Conservation (phyloP, 768 basidiomycete species). For the Lactarius evosmus region DNA sequence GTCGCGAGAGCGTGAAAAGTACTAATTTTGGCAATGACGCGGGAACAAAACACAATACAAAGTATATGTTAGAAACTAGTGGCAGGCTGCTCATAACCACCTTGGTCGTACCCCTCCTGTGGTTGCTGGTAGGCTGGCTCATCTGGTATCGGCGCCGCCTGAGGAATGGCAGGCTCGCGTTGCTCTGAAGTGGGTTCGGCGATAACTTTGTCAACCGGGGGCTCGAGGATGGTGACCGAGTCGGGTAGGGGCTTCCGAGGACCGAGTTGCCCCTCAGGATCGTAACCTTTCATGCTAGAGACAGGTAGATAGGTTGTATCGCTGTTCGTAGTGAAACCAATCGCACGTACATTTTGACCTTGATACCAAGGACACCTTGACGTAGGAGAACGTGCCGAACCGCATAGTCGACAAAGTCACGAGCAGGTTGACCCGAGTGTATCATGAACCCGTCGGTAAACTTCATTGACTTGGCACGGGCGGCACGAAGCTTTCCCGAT, state of each 20-base stretch:
- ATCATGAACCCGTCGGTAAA: conserved; percentile 99
- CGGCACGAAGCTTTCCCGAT: conserved; percentile 98
- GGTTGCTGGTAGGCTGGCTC: conserved; percentile 34
- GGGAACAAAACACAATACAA: conserved; percentile 14
- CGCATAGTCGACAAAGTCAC: conserved; percentile 96
- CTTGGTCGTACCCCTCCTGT: conserved; percentile 41
- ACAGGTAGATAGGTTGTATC: conserved; percentile 23
- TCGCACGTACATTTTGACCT: conserved; percentile 89
- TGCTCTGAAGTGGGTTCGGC: conserved; percentile 89
- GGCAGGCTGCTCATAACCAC: conserved; percentile 20
- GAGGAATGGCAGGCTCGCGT: conserved; percentile 57
- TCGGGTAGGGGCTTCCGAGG: conserved; percentile 95
- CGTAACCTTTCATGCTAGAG: conserved; percentile 90
- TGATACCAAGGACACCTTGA: conserved; percentile 99
- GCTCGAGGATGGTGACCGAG: conserved; percentile 85
- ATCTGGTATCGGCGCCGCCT: conserved; percentile 52
- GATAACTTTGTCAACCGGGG: conserved; percentile 86
- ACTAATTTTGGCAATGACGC: neutral
- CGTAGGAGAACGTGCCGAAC: conserved; percentile 97
- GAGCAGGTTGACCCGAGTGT: conserved; percentile 95
- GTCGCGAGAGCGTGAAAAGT: neutral
- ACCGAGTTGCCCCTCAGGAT: conserved; percentile 86
- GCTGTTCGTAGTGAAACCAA: neutral
- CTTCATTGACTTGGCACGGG: conserved; percentile 99
- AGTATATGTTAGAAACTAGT: conserved; percentile 52